A percentile compares a stretch with the other conserved stretches of the same genome.
Evolutionary conservation across 2,329 filamentous ascomycete species (phyloP).

Genomic region (Stenocarpella maydis): DNA sequence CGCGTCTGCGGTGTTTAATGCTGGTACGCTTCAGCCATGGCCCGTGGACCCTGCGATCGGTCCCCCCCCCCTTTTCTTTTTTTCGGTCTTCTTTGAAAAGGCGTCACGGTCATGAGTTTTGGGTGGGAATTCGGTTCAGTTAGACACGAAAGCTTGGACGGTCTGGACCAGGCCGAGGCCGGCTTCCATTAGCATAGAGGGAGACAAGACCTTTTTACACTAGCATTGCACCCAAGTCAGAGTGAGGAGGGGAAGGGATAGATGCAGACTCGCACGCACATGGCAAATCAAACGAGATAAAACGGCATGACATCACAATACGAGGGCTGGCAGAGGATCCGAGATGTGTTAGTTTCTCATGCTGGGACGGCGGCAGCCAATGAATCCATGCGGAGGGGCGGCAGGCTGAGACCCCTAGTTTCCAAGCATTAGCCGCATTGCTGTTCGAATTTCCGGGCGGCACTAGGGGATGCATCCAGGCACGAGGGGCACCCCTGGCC

Average conservation of each 20-base stretch:
- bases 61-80: background rate
- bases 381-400: background rate
- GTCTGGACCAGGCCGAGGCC: background rate
- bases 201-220: slow-evolving; percentile 4
- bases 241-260: background rate
- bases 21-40: background rate
- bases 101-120: slow-evolving; percentile 23
- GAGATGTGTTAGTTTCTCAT: background rate
- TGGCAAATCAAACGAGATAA: background rate
- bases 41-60: background rate
- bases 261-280: slow-evolving; percentile 4
- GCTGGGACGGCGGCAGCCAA: slow-evolving; percentile 11
- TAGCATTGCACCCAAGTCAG: slow-evolving; percentile 13
- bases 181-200: slow-evolving; percentile 22
- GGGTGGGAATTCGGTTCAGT: slow-evolving; percentile 20
- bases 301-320: slow-evolving; percentile 16
- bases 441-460: slow-evolving; percentile 20
- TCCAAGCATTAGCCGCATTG: slow-evolving; percentile 8
- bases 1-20: background rate
- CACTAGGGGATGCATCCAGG: slow-evolving; percentile 18
- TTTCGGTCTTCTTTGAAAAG: background rate
- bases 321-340: background rate
- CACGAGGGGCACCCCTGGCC: slow-evolving; percentile 22
- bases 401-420: slow-evolving; percentile 3
- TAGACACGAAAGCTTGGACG: slow-evolving; percentile 31